Base-by-base conservation (phyloP, 1,284 basidiomycete genomes). In the Ceratobasidium sp. region DNA sequence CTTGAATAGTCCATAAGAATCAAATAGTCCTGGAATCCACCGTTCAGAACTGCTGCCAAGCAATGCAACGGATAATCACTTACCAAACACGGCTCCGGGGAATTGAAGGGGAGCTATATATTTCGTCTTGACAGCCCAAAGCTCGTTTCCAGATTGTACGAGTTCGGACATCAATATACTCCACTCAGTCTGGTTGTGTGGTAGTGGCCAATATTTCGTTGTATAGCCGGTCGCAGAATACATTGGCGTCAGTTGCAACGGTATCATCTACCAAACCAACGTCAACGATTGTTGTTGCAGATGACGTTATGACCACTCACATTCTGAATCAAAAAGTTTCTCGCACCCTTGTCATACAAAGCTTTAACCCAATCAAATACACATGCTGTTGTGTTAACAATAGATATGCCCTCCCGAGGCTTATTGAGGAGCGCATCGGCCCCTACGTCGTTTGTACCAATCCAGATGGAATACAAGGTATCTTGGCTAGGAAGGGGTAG, bases 301-400 rank as follows among this genome's bases (percentile, higher is more conserved):
- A 28, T 3, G 21, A 21, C 2, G 23, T 23, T 18, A 4, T 18
- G 18, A 23, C 48, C 16, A 39, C 57, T 71, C 34, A 71, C 83
- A 67, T 85, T 85, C 73, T 84, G 83, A 76, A 84, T 82, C 28
- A 85, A 78, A 73, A 85, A 85, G 71, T 84, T 84, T 48, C 83
- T 78, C 3, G 83, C 84, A 8, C 83, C 83, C 73, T 75, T 78
- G 3, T 79, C 75, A 74, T 84, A 83, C 41, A 85, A 75, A 8
- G 78, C 78, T 72, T 80, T 81, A n/a, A 85, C 83, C 83, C 83
- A 84, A 57, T 83, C 80, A 6, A 84, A 79, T 78, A 82, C 81
- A 74, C 83, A 85, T 5, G 76, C 75, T 18, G 81, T 81, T 3
- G 82, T 81, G 58, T 84, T 81, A 1, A 83, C 81, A 28, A 84